These are phyloP conservation scores for Alternaria incomplexa DNA, from an alignment of 2,329 filamentous ascomycete species.

Conservation along the genomic window DNA sequence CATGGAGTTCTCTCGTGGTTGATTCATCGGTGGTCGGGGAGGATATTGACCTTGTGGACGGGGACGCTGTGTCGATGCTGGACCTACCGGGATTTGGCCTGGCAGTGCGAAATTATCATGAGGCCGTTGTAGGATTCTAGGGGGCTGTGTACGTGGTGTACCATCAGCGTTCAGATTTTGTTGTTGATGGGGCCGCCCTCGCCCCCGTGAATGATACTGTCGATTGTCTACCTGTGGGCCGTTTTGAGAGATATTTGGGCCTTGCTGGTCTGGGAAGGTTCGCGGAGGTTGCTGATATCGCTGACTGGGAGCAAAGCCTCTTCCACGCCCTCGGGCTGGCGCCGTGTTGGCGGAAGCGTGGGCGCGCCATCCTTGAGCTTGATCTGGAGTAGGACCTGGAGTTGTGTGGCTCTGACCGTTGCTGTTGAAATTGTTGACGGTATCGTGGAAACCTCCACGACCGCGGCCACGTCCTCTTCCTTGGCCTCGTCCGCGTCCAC, in stretches of 20 bases:
- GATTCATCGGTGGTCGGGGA: slow-evolving; percentile 21
- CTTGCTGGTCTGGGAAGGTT: slow-evolving; percentile 5
- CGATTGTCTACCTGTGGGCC: neutral
- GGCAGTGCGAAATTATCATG: slow-evolving; percentile 10
- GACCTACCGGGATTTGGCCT: slow-evolving; percentile 5
- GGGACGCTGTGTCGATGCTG: slow-evolving; percentile 11
- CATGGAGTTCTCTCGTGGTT: slow-evolving; percentile 32
- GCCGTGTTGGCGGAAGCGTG: slow-evolving; percentile 1
- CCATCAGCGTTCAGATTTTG: neutral
- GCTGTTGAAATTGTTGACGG: slow-evolving; percentile 12
- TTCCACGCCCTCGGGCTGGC: slow-evolving; percentile 14
- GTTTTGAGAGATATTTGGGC: slow-evolving; percentile 2
- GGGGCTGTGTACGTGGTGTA: slow-evolving; percentile 7
- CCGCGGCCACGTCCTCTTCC: slow-evolving; percentile 25
- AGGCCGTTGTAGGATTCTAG: slow-evolving; percentile 32
- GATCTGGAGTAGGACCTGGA: slow-evolving; percentile 16
- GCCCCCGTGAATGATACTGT: neutral
- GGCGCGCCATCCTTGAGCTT: slow-evolving; percentile 11
- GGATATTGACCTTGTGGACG: slow-evolving; percentile 18
- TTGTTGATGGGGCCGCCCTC: slow-evolving; percentile 5
- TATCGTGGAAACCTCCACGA: slow-evolving; percentile 21
- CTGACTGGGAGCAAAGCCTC: slow-evolving; percentile 9
- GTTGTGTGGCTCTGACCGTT: slow-evolving; percentile 4
- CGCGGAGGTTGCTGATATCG: slow-evolving; percentile 14
- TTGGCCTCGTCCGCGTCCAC: slow-evolving; percentile 14